Evolutionary conservation across 1,284 basidiomycete genomes (phyloP), one percentile per base, ranked within the genome.

Genomic region (Ceratobasidium sp.): DNA sequence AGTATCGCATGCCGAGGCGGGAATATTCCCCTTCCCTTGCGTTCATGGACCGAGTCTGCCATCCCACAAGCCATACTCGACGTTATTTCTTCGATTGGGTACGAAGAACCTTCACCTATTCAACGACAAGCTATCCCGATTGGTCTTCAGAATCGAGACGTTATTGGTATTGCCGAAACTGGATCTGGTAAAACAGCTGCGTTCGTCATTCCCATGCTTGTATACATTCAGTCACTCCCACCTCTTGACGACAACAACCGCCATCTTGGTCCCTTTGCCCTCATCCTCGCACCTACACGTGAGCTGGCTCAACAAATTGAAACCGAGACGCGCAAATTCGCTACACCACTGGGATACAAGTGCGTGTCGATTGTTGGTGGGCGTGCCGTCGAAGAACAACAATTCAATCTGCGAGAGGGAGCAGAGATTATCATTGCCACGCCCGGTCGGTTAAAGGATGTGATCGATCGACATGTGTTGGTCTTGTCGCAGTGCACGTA

Each of bases 141-240:
- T 75, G 97, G 97, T 53, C 81, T 99, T 76, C 93, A 96, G 80
- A 96, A 97, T 78, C 87, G 97, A 61, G 97, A 99, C 80, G 89
- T 98, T 76, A 98, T 99, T 78, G 97, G 97, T 77, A 95, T 99
- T 72, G 97, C 97, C 73, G 97, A 99, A 82, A 99, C 97, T 64
- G 94, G 95, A 85, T 98, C 97, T 77, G 97, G 97, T 79, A 99
- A 99, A 85, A 99, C 97, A 16, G 97, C 96, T n/a, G 95, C 96
- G 1, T 99, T 98, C 81, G 95, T 98, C 74, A 97, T 99, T 69
- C 97, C 97, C 21, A 97, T 99, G 94, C 86, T 99, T 59, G 85
- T 94, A 34, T 98, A 98, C 83, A 98, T 99, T 77, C 89, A 89
- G 30, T 87, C 88, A 69, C 84, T 98, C 57, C 92, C 96, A 18